Evolutionary conservation across 257 asterid genomes (phyloP), one percentile per base, ranked within the genome.

Genomic region (Verbena officinalis): DNA sequence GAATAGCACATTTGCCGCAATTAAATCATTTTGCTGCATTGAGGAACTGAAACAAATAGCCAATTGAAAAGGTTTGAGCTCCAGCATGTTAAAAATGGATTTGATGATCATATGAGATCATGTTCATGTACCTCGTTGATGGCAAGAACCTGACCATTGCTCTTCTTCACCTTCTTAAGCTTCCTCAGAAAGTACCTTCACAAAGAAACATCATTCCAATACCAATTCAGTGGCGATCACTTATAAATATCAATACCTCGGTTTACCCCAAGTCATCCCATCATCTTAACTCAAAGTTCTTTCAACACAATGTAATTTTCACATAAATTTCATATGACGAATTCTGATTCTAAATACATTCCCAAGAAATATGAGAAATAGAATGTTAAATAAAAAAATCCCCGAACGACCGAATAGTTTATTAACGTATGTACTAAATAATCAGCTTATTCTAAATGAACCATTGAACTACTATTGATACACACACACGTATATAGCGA

Each of bases 101-200:
- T 27, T 4, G 15, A 60, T 5, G 9, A 55, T 14, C 1, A 8
- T 13, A 40, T 1, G 24, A 57, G 22, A 51, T 19, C 0, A 7
- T 9, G 7, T 36, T 36, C 1, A 22, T 16, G 14, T 64, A 80
- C 86, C 86, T 80, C 86, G n/a, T 80, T 80, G 74, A 80, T 80
- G 20, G 86, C 86, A 60, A 80, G 86, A 71, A 80, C 73, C 72
- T 80, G 85, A 59, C 85, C 85, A 36, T 57, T 67, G 60, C 85
- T 80, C 74, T 80, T 80, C 78, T 80, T 80, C 55, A 80, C 85
- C 73, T 80, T 80, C 71, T 80, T 80, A 33, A 80, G 78, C 73
- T 80, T 80, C 80, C 86, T 80, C 75, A 80, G 16, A 65, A 77
- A 80, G 64, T 80, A 80, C 86, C 86, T 80, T 48, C 40, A 64